These are phyloP conservation scores for Solanum medicagineum DNA, from an alignment of 257 asterid species.

Conservation along the genomic window DNA sequence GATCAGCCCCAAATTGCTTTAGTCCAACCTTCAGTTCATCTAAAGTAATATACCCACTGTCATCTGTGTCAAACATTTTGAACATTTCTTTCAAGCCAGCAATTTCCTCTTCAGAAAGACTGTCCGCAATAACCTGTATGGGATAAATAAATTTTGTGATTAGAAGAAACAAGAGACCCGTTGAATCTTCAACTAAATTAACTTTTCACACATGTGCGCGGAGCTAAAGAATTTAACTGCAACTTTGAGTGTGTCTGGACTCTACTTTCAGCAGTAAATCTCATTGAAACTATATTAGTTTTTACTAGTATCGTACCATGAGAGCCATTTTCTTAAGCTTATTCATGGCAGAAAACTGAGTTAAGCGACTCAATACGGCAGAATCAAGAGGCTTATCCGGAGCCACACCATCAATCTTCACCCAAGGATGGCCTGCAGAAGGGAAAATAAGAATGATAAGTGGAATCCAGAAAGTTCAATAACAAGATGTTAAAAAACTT, in stretches of 20 bases:
- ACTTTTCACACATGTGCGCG: not conserved
- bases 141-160: not conserved
- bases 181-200: not conserved
- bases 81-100: conserved; percentile 24
- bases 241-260: not conserved
- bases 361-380: conserved; percentile 53
- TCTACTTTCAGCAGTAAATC: not conserved
- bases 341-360: conserved; percentile 29
- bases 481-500: not conserved
- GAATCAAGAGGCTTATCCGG: conserved; percentile 77
- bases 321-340: conserved; percentile 38
- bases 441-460: not conserved
- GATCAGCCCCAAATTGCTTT: conserved; percentile 17
- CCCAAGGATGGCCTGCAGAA: conserved; percentile 73
- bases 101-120: conserved; percentile 24
- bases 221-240: not conserved
- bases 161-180: not conserved
- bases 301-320: conserved; percentile 6
- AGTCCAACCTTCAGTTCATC: conserved; percentile 20
- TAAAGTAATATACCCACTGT: conserved; percentile 15
- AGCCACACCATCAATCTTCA: conserved; percentile 61
- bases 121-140: conserved; percentile 18
- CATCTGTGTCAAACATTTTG: conserved; percentile 18
- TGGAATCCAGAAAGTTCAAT: not conserved
- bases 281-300: not conserved